phyloP scores from a whole-genome alignment of 2,329 filamentous ascomycete species.

The Didymella pomorum region DNA sequence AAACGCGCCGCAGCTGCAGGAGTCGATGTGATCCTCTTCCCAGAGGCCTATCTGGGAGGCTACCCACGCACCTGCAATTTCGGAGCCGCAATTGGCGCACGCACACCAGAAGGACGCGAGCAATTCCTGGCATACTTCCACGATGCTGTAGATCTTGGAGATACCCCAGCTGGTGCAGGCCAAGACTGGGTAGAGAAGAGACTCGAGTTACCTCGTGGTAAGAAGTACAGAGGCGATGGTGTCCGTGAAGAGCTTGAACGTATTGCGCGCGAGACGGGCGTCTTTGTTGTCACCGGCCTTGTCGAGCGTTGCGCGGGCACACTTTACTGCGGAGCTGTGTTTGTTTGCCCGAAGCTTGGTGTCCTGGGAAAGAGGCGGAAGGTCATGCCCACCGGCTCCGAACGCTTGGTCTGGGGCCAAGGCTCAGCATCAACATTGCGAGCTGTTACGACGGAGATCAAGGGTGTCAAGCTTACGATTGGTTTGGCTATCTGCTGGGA shows the following conservation, averaged over 20 bases:
- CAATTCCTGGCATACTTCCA: constrained; percentile 85
- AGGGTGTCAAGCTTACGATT: constrained; percentile 79
- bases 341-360: constrained; percentile 78
- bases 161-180: constrained; percentile 75
- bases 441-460: constrained; percentile 80
- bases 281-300: constrained; percentile 81
- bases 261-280: constrained; percentile 77
- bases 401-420: constrained; percentile 89
- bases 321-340: constrained; percentile 83
- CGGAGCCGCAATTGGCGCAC: constrained; percentile 75
- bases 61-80: constrained; percentile 86
- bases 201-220: constrained; percentile 60
- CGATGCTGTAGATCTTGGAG: constrained; percentile 81
- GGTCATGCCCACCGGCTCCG: constrained; percentile 88
- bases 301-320: constrained; percentile 84
- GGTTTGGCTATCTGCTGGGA: constrained; percentile 96
- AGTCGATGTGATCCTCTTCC: constrained; percentile 80
- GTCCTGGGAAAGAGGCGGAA: constrained; percentile 86
- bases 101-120: constrained; percentile 74
- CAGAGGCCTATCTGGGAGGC: constrained; percentile 90
- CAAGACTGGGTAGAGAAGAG: constrained; percentile 73
- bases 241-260: constrained; percentile 81
- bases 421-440: constrained; percentile 79
- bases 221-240: constrained; percentile 70
- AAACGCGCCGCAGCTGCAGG: constrained; percentile 66